Base-by-base conservation (phyloP, 1,284 basidiomycete species). In the Austropuccinia psidii region DNA sequence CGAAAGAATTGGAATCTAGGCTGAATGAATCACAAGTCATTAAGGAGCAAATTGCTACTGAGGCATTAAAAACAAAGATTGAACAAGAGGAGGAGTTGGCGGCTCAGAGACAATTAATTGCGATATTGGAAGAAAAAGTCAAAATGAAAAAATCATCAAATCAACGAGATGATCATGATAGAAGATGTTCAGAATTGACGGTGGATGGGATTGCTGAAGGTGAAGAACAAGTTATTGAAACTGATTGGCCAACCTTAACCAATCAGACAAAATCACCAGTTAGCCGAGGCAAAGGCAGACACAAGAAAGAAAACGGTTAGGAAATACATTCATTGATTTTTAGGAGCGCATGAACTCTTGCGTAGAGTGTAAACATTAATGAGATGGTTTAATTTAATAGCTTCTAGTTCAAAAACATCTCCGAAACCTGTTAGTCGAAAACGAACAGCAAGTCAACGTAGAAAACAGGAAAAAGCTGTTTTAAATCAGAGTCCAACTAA, bases 151-250 rank as follows among this genome's bases (percentile, higher is more conserved):
- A 9, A 8, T 24, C 15, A 29, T 27, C 4, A 64, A 29, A 31
- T 31, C 29, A 31, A n/a, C 9, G 61, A 49, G 24, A 64, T 19
- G 61, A 64, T 19, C 27, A 43, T 17, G 29, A 24, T 43, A 43
- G 61, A 29, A 64, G 61, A 49, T 64, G 43, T 47, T 64, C 61
- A 19, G 61, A 64, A 33, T 29, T 64, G 27, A 64, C 61, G 7
- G 41, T 64, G 61, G 49, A 64, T 64, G 61, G 61, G 31, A 27
- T 45, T 11, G 39, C 29, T 13, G 43, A 43, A 7, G 39, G 21
- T 21, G 60, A 62, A 24, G 60, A 62, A 24, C 29, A 62, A 43
- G 60, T 17, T 2, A 24, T 9, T 31, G 37, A n/a, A 45, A 45
- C 11, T 11, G n/a, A 45, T 45, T 11, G 43, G n/a, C 11, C 11